Percentiles rank a stretch among this genome's conserved stretches.
phyloP scores from a whole-genome alignment of 2,329 filamentous ascomycete species.

The Fusarium torreyae region DNA sequence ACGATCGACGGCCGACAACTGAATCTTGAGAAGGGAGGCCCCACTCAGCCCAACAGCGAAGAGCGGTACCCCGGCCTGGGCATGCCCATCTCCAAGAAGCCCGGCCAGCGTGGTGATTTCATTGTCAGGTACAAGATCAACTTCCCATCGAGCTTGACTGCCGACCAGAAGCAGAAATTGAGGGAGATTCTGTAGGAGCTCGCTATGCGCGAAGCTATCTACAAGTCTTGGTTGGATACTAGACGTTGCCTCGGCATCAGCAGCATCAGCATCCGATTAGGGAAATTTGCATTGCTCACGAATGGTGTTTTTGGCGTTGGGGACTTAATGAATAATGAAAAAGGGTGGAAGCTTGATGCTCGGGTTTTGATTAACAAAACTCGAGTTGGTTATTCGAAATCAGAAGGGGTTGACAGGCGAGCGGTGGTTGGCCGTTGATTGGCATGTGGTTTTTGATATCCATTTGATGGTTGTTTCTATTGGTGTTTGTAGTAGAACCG shows the following conservation, averaged over 20 bases:
- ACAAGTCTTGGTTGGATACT: conserved; percentile 10
- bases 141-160: conserved; percentile 85
- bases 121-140: conserved; percentile 92
- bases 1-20: conserved; percentile 95
- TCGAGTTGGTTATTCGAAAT: conserved; percentile 12
- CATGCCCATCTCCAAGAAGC: conserved; percentile 96
- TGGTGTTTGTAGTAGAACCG: conserved; percentile 31
- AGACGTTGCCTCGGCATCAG: neutral
- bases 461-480: conserved; percentile 39
- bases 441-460: conserved; percentile 42
- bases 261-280: conserved; percentile 2
- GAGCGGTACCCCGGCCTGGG: conserved; percentile 89
- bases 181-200: conserved; percentile 78
- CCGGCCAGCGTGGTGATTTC: conserved; percentile 86
- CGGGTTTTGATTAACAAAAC: conserved; percentile 3
- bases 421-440: conserved; percentile 25
- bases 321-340: conserved; percentile 47
- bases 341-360: conserved; percentile 18
- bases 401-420: conserved; percentile 7
- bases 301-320: conserved; percentile 46
- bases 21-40: conserved; percentile 82
- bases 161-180: conserved; percentile 83
- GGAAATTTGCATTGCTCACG: conserved; percentile 26
- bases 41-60: conserved; percentile 86
- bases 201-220: neutral